Evolutionary conservation across 345 rosid genomes (phyloP), one percentile per base, ranked within the genome.

Genomic region (Lepidium aucheri): DNA sequence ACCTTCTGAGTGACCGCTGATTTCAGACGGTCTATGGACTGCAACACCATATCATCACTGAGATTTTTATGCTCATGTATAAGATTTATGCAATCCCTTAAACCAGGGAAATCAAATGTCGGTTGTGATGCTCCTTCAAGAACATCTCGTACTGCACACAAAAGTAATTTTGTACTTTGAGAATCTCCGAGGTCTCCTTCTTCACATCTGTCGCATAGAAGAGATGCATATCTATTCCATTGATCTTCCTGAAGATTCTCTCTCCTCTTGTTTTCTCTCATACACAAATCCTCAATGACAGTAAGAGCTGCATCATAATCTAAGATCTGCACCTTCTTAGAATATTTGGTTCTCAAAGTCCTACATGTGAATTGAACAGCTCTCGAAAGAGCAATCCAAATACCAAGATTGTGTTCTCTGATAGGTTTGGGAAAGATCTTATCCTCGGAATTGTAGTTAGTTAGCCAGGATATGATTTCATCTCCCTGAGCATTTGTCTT

Each of bases 171-270:
- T 22, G 47, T 6, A 22, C 1, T 13, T 53, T 3, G 15, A 42
- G 54, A 41, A 55, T 20, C 6, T 35, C 16, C 9, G 3, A 26
- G 5, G 16, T 3, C 38, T 20, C 9, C 7, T 56, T 40, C 30
- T 50, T 64, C 60, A 36, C 76, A 72, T 22, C 9, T 35, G 7
- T 22, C 39, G 7, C 53, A 33, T 3, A 72, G 60, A 57, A 72
- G 57, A 57, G 76, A 72, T 65, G 76, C 76, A 65, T 65, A 65
- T 1, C 26, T 57, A 43, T 57, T 55, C 65, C 53, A 64, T 6
- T 56, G 53, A 22, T 57, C 53, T 56, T 64, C 38, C 15, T 16
- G 44, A 63, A 40, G 53, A 20, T 58, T 64, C 20, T 12, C 58
- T 65, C 76, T 46, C 15, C 45, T 65, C 33, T 16, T 44, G 22